These are phyloP conservation scores for Macroventuria anomochaeta DNA, from an alignment of 2,329 filamentous ascomycete species.

Conservation along the genomic window DNA sequence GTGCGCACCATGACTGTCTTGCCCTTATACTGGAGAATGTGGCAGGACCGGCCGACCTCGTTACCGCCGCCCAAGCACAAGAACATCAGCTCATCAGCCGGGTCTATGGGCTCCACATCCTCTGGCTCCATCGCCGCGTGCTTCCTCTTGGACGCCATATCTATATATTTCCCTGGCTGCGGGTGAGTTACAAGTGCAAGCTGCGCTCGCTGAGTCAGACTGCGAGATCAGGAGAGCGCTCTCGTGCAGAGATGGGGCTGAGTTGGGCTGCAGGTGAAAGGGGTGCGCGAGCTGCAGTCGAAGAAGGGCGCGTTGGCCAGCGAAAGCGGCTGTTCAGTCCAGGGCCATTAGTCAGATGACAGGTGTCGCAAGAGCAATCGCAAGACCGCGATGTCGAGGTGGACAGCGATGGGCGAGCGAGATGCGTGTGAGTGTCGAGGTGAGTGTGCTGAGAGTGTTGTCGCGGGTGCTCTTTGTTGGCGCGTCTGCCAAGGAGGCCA, in stretches of 20 bases:
- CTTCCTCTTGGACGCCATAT: slow-evolving; percentile 94
- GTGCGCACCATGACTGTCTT: slow-evolving; percentile 93
- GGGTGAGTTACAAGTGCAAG: too few relatives aligned
- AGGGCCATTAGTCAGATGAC: slow-evolving; percentile 16
- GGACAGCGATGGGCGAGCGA: background rate
- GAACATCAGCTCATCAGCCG: slow-evolving; percentile 92
- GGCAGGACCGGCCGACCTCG: slow-evolving; percentile 95
- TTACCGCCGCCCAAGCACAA: slow-evolving; percentile 93
- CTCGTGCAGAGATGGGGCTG: background rate
- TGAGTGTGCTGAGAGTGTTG: background rate
- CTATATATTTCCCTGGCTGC: background rate
- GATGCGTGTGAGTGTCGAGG: background rate
- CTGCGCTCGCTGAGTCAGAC: background rate
- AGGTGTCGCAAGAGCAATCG: background rate
- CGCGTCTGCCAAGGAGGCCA: slow-evolving; percentile 38
- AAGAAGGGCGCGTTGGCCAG: slow-evolving; percentile 8
- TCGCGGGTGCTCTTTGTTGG: slow-evolving; percentile 33
- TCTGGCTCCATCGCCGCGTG: slow-evolving; percentile 77
- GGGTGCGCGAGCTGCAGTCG: background rate
- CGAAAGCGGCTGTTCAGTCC: slow-evolving; percentile 1
- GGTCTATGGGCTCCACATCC: slow-evolving; percentile 87
- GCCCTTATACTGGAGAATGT: slow-evolving; percentile 98
- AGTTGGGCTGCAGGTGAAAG: background rate
- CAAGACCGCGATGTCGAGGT: background rate
- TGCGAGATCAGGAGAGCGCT: too few relatives aligned